These are phyloP conservation scores for Trichoderma sp. DNA, from an alignment of 2,329 filamentous ascomycete species.

Conservation along the genomic window DNA sequence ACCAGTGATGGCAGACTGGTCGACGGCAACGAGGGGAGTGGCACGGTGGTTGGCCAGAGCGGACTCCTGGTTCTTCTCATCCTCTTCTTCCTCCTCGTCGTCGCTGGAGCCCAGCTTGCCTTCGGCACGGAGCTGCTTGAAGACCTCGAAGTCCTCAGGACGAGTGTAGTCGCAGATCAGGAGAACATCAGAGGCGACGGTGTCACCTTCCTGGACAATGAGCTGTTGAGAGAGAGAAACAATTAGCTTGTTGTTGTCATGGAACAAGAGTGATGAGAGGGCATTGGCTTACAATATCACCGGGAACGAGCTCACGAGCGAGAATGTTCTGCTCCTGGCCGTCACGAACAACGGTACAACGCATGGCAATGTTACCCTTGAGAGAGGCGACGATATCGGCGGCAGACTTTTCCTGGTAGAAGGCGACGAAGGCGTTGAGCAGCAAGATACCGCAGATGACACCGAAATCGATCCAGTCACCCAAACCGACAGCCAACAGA, in stretches of 20 bases:
- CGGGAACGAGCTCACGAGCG: slow-evolving; percentile 79
- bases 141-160: slow-evolving; percentile 53
- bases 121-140: slow-evolving; percentile 18
- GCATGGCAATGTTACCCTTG: slow-evolving; percentile 85
- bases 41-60: slow-evolving; percentile 6
- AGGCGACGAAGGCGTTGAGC: slow-evolving; percentile 82
- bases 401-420: slow-evolving; percentile 85
- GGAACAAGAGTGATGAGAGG: neutral
- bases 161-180: slow-evolving; percentile 81
- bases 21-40: slow-evolving; percentile 46
- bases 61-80: slow-evolving; percentile 12
- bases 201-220: slow-evolving; percentile 78
- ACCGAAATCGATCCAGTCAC: slow-evolving; percentile 91
- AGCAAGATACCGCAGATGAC: slow-evolving; percentile 81
- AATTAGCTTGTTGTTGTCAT: neutral
- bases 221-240: neutral
- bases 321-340: slow-evolving; percentile 72
- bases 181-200: slow-evolving; percentile 83
- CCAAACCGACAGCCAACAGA: slow-evolving; percentile 75
- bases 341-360: slow-evolving; percentile 83
- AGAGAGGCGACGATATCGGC: slow-evolving; percentile 87
- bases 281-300: slow-evolving; percentile 71
- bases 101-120: slow-evolving; percentile 15
- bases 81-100: neutral
- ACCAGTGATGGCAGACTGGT: slow-evolving; percentile 88